Percentiles rank a stretch among this genome's conserved stretches.
These are phyloP conservation scores for Pascua sp. DNA, from an alignment of 1,284 basidiomycete species.

Conservation along the genomic window DNA sequence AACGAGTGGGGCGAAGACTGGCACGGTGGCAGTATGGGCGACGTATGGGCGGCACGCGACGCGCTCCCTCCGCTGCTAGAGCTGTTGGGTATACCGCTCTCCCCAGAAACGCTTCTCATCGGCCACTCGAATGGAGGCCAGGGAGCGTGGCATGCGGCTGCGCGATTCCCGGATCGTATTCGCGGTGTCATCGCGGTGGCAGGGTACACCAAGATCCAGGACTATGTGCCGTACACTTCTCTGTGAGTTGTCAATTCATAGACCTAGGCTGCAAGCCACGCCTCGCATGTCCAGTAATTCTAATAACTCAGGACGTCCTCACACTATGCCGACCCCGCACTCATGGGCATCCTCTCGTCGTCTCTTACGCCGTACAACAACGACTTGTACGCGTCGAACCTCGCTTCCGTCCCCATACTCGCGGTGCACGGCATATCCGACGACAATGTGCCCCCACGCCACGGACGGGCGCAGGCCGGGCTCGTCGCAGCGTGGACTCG, in stretches of 20 bases:
- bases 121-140: slow-evolving; percentile 94
- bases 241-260: too few species aligned
- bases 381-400: slow-evolving; percentile 75
- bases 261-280: slow-evolving; percentile 50
- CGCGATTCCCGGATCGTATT: slow-evolving; percentile 71
- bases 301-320: slow-evolving; percentile 29
- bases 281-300: not conserved
- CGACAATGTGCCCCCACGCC: slow-evolving; percentile 45
- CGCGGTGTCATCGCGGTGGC: slow-evolving; percentile 70
- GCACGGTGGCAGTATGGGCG: slow-evolving; percentile 43
- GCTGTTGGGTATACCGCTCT: not conserved
- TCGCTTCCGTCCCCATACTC: slow-evolving; percentile 61
- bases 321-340: slow-evolving; percentile 70
- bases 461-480: slow-evolving; percentile 32
- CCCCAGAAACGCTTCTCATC: slow-evolving; percentile 51
- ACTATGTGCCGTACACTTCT: slow-evolving; percentile 67
- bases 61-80: slow-evolving; percentile 8
- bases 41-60: slow-evolving; percentile 39
- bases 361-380: slow-evolving; percentile 79
- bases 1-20: slow-evolving; percentile 50
- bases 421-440: slow-evolving; percentile 69
- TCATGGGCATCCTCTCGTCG: slow-evolving; percentile 66
- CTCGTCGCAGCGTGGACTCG: slow-evolving; percentile 29
- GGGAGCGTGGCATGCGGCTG: slow-evolving; percentile 74
- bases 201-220: slow-evolving; percentile 76